These are phyloP conservation scores for Sarocladium oryzae DNA, from an alignment of 2,329 filamentous ascomycete genomes.

Conservation along the genomic window DNA sequence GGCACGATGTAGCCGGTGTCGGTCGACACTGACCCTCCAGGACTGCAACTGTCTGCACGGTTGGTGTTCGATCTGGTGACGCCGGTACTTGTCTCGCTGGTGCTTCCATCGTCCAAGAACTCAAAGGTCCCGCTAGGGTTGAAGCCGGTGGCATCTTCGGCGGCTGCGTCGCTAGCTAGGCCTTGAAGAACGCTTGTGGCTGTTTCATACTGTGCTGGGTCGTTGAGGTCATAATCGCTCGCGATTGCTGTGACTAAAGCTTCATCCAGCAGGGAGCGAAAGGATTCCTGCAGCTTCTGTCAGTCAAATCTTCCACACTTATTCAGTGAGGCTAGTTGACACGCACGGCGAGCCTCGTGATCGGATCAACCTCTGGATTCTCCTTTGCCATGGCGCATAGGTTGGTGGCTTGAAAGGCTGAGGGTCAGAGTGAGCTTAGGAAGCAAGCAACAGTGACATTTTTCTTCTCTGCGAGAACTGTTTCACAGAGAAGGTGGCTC, in stretches of 20 bases:
- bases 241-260: constrained; percentile 70
- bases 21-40: background rate
- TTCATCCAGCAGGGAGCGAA: constrained; percentile 69
- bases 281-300: constrained; percentile 49
- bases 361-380: background rate
- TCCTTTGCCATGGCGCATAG: constrained; percentile 1
- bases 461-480: background rate
- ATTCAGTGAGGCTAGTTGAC: no score
- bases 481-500: background rate
- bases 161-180: constrained; percentile 56
- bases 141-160: constrained; percentile 69
- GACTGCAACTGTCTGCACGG: constrained; percentile 1
- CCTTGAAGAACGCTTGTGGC: constrained; percentile 56
- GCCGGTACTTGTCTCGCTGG: constrained; percentile 16
- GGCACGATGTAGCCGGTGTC: constrained; percentile 19
- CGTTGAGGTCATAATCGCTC: constrained; percentile 62
- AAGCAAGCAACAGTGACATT: no score
- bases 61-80: constrained; percentile 9
- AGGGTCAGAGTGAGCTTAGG: no score
- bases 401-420: background rate
- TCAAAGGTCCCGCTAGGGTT: constrained; percentile 68
- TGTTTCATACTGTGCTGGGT: constrained; percentile 42
- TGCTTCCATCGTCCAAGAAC: constrained; percentile 16
- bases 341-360: background rate
- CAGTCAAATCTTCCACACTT: background rate